A percentile compares a stretch with the other conserved stretches of the same genome.
These are phyloP conservation scores for Colletotrichum gigasporum DNA, from an alignment of 2,329 filamentous ascomycete species.

Conservation along the genomic window DNA sequence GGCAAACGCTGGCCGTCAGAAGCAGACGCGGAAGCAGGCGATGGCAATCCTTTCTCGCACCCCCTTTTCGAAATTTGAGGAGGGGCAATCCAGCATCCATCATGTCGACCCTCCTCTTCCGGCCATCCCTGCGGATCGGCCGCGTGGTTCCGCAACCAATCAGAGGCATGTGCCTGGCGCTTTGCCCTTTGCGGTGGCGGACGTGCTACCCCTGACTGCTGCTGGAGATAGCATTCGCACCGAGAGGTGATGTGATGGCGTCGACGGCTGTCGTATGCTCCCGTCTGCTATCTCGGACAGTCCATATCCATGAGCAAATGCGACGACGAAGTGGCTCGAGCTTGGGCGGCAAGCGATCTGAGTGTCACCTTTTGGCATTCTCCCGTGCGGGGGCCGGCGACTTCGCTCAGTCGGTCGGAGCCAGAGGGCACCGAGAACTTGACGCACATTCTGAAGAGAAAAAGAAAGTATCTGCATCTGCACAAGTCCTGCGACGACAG, in stretches of 20 bases:
- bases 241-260: background rate
- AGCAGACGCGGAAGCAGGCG: conserved; percentile 32
- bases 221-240: background rate
- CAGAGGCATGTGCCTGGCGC: conserved; percentile 48
- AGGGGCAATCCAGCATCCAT: conserved; percentile 27
- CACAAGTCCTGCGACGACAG: background rate
- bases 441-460: background rate
- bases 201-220: conserved; percentile 11
- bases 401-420: background rate
- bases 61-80: conserved; percentile 28
- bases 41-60: conserved; percentile 30
- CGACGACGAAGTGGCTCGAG: background rate
- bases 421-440: background rate
- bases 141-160: conserved; percentile 50
- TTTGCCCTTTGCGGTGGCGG: conserved; percentile 39
- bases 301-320: too few relatives aligned
- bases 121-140: conserved; percentile 40
- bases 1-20: conserved; percentile 18
- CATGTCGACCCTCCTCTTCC: conserved; percentile 27
- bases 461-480: background rate
- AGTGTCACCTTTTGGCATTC: background rate
- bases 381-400: background rate
- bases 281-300: background rate
- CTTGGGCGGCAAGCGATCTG: background rate
- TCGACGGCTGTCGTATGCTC: background rate